Conservation (phyloP, 1,284 basidiomycete genomes). For the Apiotrichum porosum region DNA sequence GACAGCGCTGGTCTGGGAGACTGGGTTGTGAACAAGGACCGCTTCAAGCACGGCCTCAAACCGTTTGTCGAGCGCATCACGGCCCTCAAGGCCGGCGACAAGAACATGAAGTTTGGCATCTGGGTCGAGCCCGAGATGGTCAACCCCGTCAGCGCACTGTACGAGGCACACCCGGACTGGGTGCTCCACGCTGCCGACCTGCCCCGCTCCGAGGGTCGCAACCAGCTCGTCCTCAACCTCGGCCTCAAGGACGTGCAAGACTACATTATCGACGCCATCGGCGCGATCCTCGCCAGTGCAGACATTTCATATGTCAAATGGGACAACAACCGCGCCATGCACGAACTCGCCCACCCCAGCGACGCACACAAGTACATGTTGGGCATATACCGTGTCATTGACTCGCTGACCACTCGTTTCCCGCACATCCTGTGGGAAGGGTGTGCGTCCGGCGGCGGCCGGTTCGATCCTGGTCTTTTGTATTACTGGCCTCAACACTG, state of each 20-base stretch:
- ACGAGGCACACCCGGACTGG: slow-evolving; percentile 36
- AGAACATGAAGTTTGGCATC: slow-evolving; percentile 27
- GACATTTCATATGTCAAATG: slow-evolving; percentile 38
- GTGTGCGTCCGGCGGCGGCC: slow-evolving; percentile 35
- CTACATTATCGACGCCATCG: slow-evolving; percentile 27
- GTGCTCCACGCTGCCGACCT: slow-evolving; percentile 21
- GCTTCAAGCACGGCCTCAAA: slow-evolving; percentile 28
- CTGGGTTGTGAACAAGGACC: slow-evolving; percentile 28
- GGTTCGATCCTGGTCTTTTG: slow-evolving; percentile 34
- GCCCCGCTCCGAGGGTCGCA: slow-evolving; percentile 21
- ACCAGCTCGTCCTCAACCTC: slow-evolving; percentile 37
- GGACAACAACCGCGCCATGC: slow-evolving; percentile 39
- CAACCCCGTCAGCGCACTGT: slow-evolving; percentile 29
- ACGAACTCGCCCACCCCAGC: slow-evolving; percentile 27
- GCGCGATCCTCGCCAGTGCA: slow-evolving; percentile 18
- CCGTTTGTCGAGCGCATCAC: slow-evolving; percentile 21
- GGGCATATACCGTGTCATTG: slow-evolving; percentile 33
- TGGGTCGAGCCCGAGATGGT: slow-evolving; percentile 45
- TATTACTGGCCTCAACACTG: slow-evolving; percentile 33
- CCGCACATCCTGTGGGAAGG: slow-evolving; percentile 36
- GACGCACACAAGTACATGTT: slow-evolving; percentile 31
- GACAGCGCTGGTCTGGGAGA: slow-evolving; percentile 32
- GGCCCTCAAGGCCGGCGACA: background rate
- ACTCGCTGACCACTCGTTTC: slow-evolving; percentile 23
- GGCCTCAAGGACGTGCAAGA: slow-evolving; percentile 27